Evolutionary conservation across 352 stramenopile genomes (phyloP), one percentile per base, ranked within the genome.

Genomic region (Phytophthora fragariaefolia): DNA sequence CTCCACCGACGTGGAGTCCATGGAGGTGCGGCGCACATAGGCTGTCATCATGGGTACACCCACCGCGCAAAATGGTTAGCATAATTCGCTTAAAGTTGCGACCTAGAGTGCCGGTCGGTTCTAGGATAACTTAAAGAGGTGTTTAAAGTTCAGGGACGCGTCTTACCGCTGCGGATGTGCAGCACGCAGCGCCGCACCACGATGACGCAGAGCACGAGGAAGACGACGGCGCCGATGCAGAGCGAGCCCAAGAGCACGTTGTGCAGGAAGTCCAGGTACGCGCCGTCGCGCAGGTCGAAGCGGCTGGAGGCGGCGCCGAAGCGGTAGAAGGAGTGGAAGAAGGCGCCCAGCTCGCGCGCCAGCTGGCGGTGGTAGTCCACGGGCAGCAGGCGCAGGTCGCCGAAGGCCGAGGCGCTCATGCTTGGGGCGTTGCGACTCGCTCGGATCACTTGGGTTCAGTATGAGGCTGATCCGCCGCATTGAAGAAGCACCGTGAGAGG

Each of bases 271-370:
- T 79, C 58, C 61, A 69, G 18, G 67, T 95, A 95, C 45, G 58
- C 38, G 27, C 71, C 72, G 48, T 87, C 71, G 20, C 69, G 53
- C 46, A 91, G 69, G 47, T 91, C 54, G 58, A 95, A 95, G 54
- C 58, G 67, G 53, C 72, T 85, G 22, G 80, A 77, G 34, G 68
- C 58, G 9, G 59, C 70, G 28, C 83, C 83, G 51, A 93, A 91
- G 72, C 86, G 82, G 69, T 93, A 91, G 71, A 95, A 91, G 9
- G 69, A 74, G 80, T 95, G 86, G 70, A 95, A 92, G 53, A 95
- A 95, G 32, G 70, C 67, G 28, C 80, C 69, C 54, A 92, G 71
- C 60, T 91, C 80, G 32, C 76, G 82, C 45, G 84, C 82, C 28
- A 92, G 65, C 34, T 91, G 72, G 60, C 73, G 74, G 69, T 89